These are phyloP conservation scores for Rhizopogon roseolus DNA, from an alignment of 768 basidiomycete genomes.

Conservation along the genomic window DNA sequence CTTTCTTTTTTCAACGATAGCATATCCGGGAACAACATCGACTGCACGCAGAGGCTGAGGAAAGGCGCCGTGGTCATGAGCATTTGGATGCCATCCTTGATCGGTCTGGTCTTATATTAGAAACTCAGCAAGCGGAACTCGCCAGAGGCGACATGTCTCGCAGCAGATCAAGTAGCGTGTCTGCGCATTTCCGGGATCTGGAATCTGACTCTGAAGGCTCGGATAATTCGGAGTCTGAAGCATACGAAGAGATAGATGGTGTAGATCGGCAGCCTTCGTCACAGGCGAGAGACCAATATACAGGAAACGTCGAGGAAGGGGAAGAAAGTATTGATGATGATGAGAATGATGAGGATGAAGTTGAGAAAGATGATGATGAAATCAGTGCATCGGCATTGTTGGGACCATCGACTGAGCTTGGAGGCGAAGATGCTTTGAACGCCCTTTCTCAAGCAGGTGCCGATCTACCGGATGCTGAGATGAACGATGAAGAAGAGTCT, in stretches of 20 bases:
- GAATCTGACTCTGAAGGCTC: conserved; percentile 16
- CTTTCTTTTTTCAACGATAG: conserved; percentile 27
- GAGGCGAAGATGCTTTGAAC: conserved; percentile 4
- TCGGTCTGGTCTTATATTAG: conserved; percentile 82
- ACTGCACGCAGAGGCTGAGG: conserved; percentile 64
- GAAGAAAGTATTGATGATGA: conserved; percentile 5
- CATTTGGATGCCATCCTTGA: conserved; percentile 89
- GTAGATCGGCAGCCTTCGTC: neutral
- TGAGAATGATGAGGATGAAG: conserved; percentile 34
- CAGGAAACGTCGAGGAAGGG: conserved; percentile 2
- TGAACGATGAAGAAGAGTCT: neutral
- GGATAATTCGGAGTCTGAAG: conserved; percentile 22
- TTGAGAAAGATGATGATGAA: conserved; percentile 31
- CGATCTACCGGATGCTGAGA: neutral
- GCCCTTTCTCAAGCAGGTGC: neutral
- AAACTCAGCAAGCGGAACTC: conserved; percentile 76
- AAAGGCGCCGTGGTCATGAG: conserved; percentile 71
- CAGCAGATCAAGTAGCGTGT: conserved; percentile 56
- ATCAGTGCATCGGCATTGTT: conserved; percentile 24
- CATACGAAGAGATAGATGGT: conserved; percentile 1
- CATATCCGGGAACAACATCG: conserved; percentile 71
- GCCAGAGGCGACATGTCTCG: conserved; percentile 42
- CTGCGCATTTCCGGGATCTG: conserved; percentile 18
- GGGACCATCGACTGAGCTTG: conserved; percentile 8
- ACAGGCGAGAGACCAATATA: neutral